These are phyloP conservation scores for Yarrowia porcina DNA, from an alignment of 805 yeast genomes.

Conservation along the genomic window DNA sequence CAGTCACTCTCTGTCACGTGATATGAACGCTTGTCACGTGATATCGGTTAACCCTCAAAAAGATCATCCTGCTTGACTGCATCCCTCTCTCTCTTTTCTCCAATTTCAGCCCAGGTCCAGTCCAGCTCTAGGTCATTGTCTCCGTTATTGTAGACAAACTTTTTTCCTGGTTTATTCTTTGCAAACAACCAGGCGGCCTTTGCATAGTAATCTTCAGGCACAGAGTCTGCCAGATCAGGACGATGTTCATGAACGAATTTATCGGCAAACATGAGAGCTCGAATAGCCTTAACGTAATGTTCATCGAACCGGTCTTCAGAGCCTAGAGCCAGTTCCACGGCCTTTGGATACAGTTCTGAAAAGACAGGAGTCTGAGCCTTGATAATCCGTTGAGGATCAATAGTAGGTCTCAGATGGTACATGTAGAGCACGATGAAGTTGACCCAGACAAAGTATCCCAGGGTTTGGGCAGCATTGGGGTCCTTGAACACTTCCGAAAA, in stretches of 20 bases:
- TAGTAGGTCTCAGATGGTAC: constrained; percentile 29
- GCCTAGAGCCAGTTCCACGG: constrained; percentile 29
- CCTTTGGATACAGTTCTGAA: constrained; percentile 28
- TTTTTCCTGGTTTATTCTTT: constrained; percentile 3
- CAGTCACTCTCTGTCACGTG: too few relatives aligned
- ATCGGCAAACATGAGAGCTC: constrained; percentile 32
- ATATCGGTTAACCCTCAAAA: too few relatives aligned
- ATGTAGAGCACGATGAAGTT: constrained; percentile 29
- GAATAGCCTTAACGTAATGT: constrained; percentile 31
- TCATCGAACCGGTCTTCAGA: constrained; percentile 29
- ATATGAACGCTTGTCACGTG: too few relatives aligned
- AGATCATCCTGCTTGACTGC: not conserved
- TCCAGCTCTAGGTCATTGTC: constrained; percentile 1
- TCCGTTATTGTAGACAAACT: not conserved
- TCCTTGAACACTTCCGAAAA: constrained; percentile 27
- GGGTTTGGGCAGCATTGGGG: constrained; percentile 10
- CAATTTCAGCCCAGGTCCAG: not conserved
- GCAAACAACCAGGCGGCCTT: constrained; percentile 30
- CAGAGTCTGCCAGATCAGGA: constrained; percentile 1
- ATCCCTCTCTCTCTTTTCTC: not conserved
- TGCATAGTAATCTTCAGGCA: constrained; percentile 29
- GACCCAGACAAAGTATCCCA: constrained; percentile 29
- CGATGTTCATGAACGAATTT: constrained; percentile 25
- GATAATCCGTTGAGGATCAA: constrained; percentile 26
- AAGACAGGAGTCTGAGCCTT: constrained; percentile 19